phyloP scores from a whole-genome alignment of 169 alveolate species.

The Cryptosporidium tyzzeri region DNA sequence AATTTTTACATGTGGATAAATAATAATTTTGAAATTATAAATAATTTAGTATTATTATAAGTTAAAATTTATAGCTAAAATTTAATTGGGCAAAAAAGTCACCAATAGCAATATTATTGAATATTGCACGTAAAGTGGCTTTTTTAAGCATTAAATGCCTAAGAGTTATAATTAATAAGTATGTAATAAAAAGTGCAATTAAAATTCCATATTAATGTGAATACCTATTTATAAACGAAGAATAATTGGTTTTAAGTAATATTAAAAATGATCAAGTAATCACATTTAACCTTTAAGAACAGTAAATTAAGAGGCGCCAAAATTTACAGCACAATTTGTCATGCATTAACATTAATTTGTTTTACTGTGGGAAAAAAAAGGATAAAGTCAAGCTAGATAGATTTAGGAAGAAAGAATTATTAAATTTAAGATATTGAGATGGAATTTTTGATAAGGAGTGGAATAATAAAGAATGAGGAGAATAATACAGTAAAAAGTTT shows the following conservation, averaged over 20 bases:
- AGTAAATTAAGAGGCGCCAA: conserved; percentile 10
- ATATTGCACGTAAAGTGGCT: neutral
- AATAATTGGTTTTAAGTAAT: neutral
- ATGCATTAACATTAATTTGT: conserved; percentile 4
- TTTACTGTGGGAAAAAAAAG: conserved; percentile 14
- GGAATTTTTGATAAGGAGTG: neutral
- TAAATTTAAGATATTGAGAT: neutral
- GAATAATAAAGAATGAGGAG: neutral
- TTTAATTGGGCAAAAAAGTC: no score
- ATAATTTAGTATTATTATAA: no score
- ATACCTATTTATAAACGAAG: neutral
- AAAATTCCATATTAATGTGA: no score
- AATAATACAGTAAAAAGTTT: neutral
- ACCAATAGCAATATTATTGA: no score
- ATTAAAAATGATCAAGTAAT: neutral
- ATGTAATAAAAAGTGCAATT: no score
- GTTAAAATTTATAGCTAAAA: no score
- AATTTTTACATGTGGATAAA: neutral
- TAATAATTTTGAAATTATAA: no score
- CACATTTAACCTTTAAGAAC: neutral
- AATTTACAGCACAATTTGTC: conserved; percentile 19
- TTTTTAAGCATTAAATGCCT: no score
- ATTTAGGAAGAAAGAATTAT: neutral
- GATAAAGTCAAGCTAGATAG: neutral
- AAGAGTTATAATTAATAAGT: no score